Base-by-base conservation (phyloP, 1,284 basidiomycete species). In the Porogramme epimiltina region DNA sequence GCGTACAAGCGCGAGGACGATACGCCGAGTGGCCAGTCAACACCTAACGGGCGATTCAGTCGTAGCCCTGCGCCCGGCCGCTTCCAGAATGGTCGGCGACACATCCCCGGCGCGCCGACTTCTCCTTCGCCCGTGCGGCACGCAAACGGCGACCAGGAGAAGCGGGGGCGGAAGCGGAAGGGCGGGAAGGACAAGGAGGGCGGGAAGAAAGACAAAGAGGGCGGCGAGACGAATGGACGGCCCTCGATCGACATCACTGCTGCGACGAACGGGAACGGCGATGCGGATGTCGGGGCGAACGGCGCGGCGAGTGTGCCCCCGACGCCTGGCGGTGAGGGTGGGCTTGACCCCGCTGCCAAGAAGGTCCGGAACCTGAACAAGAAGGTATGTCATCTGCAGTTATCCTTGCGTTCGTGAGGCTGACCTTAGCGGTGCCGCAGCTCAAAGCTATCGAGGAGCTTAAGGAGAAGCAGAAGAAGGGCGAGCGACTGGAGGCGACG, bases 401-500 rank as follows among this genome's bases (percentile, higher is more conserved):
- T n/a, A 25, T 45, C 24, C 45, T 41, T 45, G 15, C 19, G 22
- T 22, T 5, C 34, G 26, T 37, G 37, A 50, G 15, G 19, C 24
- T 34, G 15, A 22, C 41, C 16, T 55, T 42, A 19, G 33, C 22
- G 36, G 39, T 40, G 49, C 45, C 66, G 39, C 59, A 96, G 91
- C 80, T 97, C 64, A 96, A 96, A 71, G 95, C 93, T 13, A 97
- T 97, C 61, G 93, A 96, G 31, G 95, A 98, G 65, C 81, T 98
- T 49, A 97, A 97, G 76, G 89, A 93, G 63, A 92, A 93, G 72
- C 80, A 84, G 23, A 86, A 82, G 63, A 82, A 88, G 42, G 95
- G 95, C 1, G 95, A 98, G 69, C 81, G 87, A 51, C 78, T 98
- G 39, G 95, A 98, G 71, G 88, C 87, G 54, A 98, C 95, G 22